phyloP scores from a whole-genome alignment of 1,284 basidiomycete species.

The Ustilago curta region DNA sequence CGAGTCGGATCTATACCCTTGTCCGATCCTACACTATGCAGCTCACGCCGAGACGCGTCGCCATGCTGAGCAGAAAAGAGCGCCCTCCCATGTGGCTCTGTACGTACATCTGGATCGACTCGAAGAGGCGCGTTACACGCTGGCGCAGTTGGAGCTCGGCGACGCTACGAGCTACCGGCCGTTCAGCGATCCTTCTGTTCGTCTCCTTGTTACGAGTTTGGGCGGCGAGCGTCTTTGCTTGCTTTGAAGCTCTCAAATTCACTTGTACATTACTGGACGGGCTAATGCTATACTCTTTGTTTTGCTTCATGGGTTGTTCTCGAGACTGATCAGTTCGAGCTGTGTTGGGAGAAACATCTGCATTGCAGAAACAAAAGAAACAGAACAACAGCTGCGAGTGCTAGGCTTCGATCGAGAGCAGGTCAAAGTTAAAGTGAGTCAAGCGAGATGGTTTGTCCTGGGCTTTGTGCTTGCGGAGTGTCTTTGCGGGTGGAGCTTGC shows the following conservation, averaged over 20 bases:
- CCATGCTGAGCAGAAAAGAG: background rate
- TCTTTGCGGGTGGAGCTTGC: background rate
- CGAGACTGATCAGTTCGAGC: too few relatives aligned
- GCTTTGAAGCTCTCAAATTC: conserved; percentile 8
- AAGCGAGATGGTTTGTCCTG: conserved; percentile 13
- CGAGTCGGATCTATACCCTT: conserved; percentile 15
- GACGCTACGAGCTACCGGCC: conserved; percentile 12
- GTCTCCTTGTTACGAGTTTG: conserved; percentile 28
- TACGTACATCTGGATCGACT: conserved; percentile 34
- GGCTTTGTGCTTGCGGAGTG: background rate
- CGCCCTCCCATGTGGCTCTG: conserved; percentile 27
- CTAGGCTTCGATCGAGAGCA: conserved; percentile 41
- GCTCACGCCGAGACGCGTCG: conserved; percentile 6
- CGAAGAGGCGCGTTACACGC: conserved; percentile 16
- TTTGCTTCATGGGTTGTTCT: background rate
- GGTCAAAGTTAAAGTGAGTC: conserved; percentile 47
- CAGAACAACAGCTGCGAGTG: background rate
- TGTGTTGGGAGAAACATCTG: background rate
- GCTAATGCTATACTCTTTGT: conserved; percentile 2
- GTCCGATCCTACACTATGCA: conserved; percentile 32
- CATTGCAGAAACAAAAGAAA: background rate
- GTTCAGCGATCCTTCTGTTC: conserved; percentile 22
- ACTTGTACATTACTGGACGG: background rate
- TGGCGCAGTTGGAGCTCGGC: conserved; percentile 19
- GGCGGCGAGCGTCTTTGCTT: conserved; percentile 28